These are phyloP conservation scores for Sordariomycetes sp. DNA, from an alignment of 2,329 filamentous ascomycete species.

Conservation along the genomic window DNA sequence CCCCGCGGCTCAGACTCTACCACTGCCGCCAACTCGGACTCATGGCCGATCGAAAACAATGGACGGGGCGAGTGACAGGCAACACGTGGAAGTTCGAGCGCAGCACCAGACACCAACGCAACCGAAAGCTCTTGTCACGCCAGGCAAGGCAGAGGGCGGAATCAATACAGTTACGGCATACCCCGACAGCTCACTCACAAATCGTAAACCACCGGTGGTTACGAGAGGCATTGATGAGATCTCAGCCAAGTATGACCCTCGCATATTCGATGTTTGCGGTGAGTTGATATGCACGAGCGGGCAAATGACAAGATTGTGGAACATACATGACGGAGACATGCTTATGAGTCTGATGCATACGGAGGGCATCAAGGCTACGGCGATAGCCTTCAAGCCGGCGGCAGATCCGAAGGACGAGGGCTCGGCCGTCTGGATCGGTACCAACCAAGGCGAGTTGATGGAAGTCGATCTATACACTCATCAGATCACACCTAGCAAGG, in stretches of 20 bases:
- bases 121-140: not conserved
- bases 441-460: slow-evolving; percentile 76
- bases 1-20: slow-evolving; percentile 17
- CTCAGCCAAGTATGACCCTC: slow-evolving; percentile 75
- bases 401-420: slow-evolving; percentile 72
- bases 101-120: too few species aligned
- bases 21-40: slow-evolving; percentile 17
- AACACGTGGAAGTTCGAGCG: too few species aligned
- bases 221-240: slow-evolving; percentile 69
- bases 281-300: slow-evolving; percentile 81
- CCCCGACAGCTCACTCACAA: slow-evolving; percentile 77
- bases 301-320: slow-evolving; percentile 83
- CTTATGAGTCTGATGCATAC: slow-evolving; percentile 75
- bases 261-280: slow-evolving; percentile 80
- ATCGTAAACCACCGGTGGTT: slow-evolving; percentile 71
- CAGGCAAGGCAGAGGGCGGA: slow-evolving; percentile 2
- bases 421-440: slow-evolving; percentile 78
- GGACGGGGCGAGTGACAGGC: too few species aligned
- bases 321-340: slow-evolving; percentile 69
- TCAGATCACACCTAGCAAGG: slow-evolving; percentile 58
- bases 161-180: slow-evolving; percentile 56
- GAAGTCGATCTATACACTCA: slow-evolving; percentile 78
- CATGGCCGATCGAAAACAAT: slow-evolving; percentile 21
- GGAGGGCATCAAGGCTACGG: slow-evolving; percentile 74
- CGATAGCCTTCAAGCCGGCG: slow-evolving; percentile 79